Evolutionary conservation across 148 eudicot genomes (phyloP).

Genomic region (Chenopodium berlandieri): DNA sequence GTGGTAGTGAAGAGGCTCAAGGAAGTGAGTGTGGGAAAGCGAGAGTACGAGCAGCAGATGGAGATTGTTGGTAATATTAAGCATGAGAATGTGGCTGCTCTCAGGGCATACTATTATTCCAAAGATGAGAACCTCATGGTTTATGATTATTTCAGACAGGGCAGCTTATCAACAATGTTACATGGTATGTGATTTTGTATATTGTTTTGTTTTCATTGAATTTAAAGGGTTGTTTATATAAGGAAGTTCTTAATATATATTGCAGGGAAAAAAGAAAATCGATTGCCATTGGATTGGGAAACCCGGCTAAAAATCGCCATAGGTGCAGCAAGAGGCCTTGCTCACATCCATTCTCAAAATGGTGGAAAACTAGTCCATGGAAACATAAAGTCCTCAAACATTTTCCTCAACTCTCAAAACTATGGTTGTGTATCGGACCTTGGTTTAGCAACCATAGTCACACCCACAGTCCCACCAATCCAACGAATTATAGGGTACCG

Average conservation of each 20-base stretch:
- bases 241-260: not conserved
- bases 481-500: constrained; percentile 49
- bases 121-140: constrained; percentile 90
- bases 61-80: constrained; percentile 59
- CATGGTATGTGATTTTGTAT: constrained; percentile 49
- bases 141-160: constrained; percentile 59
- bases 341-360: constrained; percentile 55
- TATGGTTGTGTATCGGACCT: constrained; percentile 66
- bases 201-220: not conserved
- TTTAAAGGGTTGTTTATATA: not conserved
- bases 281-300: constrained; percentile 66
- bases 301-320: constrained; percentile 53
- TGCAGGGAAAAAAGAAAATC: constrained; percentile 60
- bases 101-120: constrained; percentile 79
- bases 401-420: constrained; percentile 57
- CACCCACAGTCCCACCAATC: constrained; percentile 43
- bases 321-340: constrained; percentile 70
- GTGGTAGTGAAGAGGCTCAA: constrained; percentile 74
- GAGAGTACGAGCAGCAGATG: constrained; percentile 86
- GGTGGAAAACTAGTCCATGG: constrained; percentile 74
- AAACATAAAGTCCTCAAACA: constrained; percentile 79
- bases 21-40: constrained; percentile 49
- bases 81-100: constrained; percentile 70
- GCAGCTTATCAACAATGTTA: constrained; percentile 61
- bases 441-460: constrained; percentile 61